These are phyloP conservation scores for Phytophthora sojae DNA, from an alignment of 352 stramenopile species.

Conservation along the genomic window DNA sequence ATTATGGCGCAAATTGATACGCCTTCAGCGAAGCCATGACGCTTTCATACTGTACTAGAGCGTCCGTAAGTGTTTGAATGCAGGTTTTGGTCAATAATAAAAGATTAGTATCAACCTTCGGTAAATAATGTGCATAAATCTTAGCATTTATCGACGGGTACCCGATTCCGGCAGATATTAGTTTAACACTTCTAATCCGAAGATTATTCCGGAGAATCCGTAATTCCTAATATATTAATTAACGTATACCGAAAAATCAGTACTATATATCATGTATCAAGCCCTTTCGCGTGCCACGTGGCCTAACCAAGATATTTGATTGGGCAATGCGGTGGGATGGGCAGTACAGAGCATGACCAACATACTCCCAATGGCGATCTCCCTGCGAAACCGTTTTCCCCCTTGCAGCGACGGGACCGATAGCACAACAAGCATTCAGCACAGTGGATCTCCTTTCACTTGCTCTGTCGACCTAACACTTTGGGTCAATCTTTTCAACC, in stretches of 20 bases:
- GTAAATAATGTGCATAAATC: no score
- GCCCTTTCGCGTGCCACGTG: conserved; percentile 7
- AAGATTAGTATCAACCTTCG: no score
- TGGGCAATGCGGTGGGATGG: neutral
- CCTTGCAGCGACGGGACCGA: neutral
- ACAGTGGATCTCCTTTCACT: neutral
- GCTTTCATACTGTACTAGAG: no score
- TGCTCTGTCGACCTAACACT: no score
- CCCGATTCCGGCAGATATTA: no score
- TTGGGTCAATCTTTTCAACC: no score
- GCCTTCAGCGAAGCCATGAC: no score
- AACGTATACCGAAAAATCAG: conserved; percentile 3
- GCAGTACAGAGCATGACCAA: conserved; percentile 5
- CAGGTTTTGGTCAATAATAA: no score
- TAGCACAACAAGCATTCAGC: conserved; percentile 7
- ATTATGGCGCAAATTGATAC: no score
- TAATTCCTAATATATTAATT: neutral
- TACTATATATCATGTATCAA: conserved; percentile 4
- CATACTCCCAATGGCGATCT: conserved; percentile 7
- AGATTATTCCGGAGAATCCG: neutral
- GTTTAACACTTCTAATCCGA: neutral
- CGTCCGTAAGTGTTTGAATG: no score
- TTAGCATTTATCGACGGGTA: no score
- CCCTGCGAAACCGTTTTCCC: conserved; percentile 6
- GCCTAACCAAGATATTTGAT: neutral